Percentiles rank a stretch among this genome's conserved stretches.
phyloP scores from a whole-genome alignment of 768 basidiomycete genomes.

The Amanita jacksonii region DNA sequence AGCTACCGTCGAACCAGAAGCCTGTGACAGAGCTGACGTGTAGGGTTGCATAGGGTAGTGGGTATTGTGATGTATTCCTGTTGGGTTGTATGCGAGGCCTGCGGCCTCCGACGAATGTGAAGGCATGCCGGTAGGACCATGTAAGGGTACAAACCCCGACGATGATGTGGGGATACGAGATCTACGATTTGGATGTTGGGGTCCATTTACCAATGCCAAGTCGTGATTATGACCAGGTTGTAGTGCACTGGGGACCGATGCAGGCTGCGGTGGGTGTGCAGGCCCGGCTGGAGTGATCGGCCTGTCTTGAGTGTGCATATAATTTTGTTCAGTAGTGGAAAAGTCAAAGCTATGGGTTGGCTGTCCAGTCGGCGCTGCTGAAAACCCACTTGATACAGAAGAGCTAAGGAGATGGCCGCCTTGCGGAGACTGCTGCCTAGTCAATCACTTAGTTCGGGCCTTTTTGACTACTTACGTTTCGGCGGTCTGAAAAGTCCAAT shows the following conservation, averaged over 20 bases:
- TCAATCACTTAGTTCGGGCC: background rate
- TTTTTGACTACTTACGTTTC: slow-evolving; percentile 21
- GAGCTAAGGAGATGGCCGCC: slow-evolving; percentile 24
- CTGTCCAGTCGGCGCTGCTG: slow-evolving; percentile 22
- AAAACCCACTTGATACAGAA: slow-evolving; percentile 23
- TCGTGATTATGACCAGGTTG: slow-evolving; percentile 25
- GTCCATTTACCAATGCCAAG: slow-evolving; percentile 21
- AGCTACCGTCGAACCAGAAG: slow-evolving; percentile 14
- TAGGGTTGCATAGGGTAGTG: slow-evolving; percentile 23
- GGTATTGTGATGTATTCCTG: slow-evolving; percentile 26
- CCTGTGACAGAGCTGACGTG: slow-evolving; percentile 12
- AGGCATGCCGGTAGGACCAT: slow-evolving; percentile 27
- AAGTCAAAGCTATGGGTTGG: slow-evolving; percentile 31
- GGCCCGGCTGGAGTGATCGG: slow-evolving; percentile 27
- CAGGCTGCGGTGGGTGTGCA: slow-evolving; percentile 1
- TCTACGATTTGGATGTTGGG: slow-evolving; percentile 33
- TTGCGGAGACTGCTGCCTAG: slow-evolving; percentile 8
- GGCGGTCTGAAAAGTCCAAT: slow-evolving; percentile 42
- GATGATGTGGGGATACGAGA: slow-evolving; percentile 56
- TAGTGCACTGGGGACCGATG: slow-evolving; percentile 1
- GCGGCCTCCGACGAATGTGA: slow-evolving; percentile 28
- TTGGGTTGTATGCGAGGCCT: slow-evolving; percentile 33
- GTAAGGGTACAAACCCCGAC: slow-evolving; percentile 59
- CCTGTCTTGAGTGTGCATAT: slow-evolving; percentile 31
- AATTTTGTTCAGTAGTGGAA: slow-evolving; percentile 22